Evolutionary conservation across 176 grass and related monocot species (phyloP), one percentile per base, ranked within the genome.

Genomic region (Musa beccarii): DNA sequence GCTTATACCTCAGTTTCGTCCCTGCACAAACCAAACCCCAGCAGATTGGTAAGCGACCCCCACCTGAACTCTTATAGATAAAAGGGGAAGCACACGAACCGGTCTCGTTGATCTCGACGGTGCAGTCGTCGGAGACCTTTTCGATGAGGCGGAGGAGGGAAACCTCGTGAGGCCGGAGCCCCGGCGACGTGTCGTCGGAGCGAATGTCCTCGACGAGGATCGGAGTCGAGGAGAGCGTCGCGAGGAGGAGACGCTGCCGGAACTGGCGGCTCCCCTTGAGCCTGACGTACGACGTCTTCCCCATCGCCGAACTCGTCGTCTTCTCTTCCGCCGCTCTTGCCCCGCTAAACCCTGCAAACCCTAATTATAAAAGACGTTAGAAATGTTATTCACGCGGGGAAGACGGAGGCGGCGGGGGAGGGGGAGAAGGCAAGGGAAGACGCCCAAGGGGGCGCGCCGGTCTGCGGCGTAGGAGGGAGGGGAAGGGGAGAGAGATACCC

Each of bases 131-230:
- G 9, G 95, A 93, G 67, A 98, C 71, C 84, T 86, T 84, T 77
- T 98, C 82, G 59, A 98, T 43, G 78, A 94, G 90, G 81, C 79
- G 95, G 57, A 98, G 82, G 49, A 97, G 80, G 29, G 94, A 98
- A 49, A 91, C 75, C 82, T 98, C 90, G 72, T 91, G 75, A 25
- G 88, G 64, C 50, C 88, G 78, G 52, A 94, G 95, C 10, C 95
- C 95, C 5, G 90, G 91, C 2, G 83, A 74, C 9, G 85, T 76
- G 59, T 87, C 88, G 63, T 78, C 84, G 26, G 90, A 80, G 64
- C 86, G 95, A 69, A 94, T 91, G 65, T 94, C 90, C 6, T 83
- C 88, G 63, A 98, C 80, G 63, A 86, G 82, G 74, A 99, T 63
- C 13, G 86, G 68, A 8, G 84, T 89, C 51, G 75, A 79, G 21